Base-by-base conservation (phyloP, 805 yeast genomes). In the Priceomyces castillae region DNA sequence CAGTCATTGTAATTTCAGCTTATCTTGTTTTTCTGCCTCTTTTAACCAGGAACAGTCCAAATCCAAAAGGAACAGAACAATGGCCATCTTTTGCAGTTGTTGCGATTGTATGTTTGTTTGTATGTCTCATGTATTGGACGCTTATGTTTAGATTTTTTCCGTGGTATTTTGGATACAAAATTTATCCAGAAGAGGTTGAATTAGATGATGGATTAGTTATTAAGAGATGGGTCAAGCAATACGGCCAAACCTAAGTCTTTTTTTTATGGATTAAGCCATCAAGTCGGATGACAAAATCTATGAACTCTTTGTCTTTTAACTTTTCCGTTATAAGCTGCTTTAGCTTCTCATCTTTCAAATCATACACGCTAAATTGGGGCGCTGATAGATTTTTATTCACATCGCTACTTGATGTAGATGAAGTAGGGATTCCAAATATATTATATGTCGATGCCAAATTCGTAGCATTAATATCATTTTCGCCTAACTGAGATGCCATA, bases 141-240 rank as follows among this genome's bases (percentile, higher is more conserved):
- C 33, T 74, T 11, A 73, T 65, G 63, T 85, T 83, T 53, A 60
- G 56, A 14, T 15, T 75, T 0, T 52, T 75, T 17, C 87, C 89
- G 1, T 50, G 61, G 47, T 7, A 69, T 0, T 69, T 74, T 5
- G 62, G 65, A 0, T 84, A 84, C 51, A 59, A 59, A 4, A 56
- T 84, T 20, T 61, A 64, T 5, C 67, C 70, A 7, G 72, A 65
- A 39, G 70, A 67, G 2, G 52, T 62, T 3, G 61, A 55, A 17
- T 62, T 78, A 40, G 69, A 72, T 2, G 90, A 84, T 58, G 90
- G 90, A 0, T 59, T 83, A 40, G 66, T 65, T 4, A 67, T 82
- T 1, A 81, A 78, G 48, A 59, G 63, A 48, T 84, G 90, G 90
- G 64, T 39, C 17, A 23, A 26, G 34, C 37, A 28, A 11, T 39